Evolutionary conservation across 108 stramenopile genomes (phyloP).

Genomic region (Mayamaea pseudoterrestris): DNA sequence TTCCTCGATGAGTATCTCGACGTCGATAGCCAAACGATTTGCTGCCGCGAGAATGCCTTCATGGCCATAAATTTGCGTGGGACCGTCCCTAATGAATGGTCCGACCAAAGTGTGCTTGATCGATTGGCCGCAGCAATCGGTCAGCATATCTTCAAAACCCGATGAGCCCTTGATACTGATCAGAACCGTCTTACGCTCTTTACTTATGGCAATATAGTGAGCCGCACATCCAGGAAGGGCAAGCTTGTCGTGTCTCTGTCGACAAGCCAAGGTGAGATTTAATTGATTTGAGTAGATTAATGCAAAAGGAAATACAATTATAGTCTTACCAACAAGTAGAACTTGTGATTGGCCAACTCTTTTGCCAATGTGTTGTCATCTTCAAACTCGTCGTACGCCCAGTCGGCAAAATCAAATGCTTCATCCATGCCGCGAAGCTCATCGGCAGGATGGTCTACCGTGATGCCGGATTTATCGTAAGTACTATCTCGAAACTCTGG

Average conservation of each 20-base stretch:
- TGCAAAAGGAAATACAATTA: slow-evolving; percentile 1
- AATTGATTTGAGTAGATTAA: too few species aligned
- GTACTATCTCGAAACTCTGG: slow-evolving; percentile 9
- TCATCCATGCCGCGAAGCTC: slow-evolving; percentile 17
- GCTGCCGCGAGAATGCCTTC: slow-evolving; percentile 35
- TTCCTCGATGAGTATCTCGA: slow-evolving; percentile 28
- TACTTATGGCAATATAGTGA: slow-evolving; percentile 25
- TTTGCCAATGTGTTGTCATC: slow-evolving; percentile 3
- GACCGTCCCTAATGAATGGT: slow-evolving; percentile 17
- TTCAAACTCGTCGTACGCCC: slow-evolving; percentile 32
- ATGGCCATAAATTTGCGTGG: slow-evolving; percentile 24
- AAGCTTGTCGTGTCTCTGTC: slow-evolving; percentile 20
- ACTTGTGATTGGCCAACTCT: slow-evolving; percentile 9
- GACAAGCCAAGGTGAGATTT: not conserved
- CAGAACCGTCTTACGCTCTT: slow-evolving; percentile 21
- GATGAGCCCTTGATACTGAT: slow-evolving; percentile 50
- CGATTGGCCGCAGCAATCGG: slow-evolving; percentile 28
- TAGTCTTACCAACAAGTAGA: not conserved
- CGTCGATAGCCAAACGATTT: slow-evolving; percentile 18
- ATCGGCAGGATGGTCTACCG: not conserved
- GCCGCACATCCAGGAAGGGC: slow-evolving; percentile 20
- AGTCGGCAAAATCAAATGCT: slow-evolving; percentile 31
- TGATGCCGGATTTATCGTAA: slow-evolving; percentile 10
- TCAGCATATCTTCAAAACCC: slow-evolving; percentile 36
- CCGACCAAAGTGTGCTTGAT: slow-evolving; percentile 11